Evolutionary conservation across 2,329 filamentous ascomycete genomes (phyloP).

Genomic region (Didymella glomerata): DNA sequence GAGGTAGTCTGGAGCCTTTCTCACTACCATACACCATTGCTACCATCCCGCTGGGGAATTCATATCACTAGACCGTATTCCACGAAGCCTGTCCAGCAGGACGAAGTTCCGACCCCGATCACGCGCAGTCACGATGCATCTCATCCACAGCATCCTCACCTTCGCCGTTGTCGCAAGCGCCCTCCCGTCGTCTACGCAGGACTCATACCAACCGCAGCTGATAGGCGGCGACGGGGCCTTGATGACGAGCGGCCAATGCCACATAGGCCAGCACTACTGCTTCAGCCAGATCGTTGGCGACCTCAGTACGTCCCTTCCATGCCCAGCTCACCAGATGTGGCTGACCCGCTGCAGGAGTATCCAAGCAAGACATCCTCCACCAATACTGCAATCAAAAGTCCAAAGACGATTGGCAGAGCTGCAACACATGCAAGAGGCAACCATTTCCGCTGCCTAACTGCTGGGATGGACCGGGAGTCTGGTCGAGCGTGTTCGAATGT

Average conservation of each 20-base stretch:
- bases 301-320: conserved; percentile 14
- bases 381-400: conserved; percentile 30
- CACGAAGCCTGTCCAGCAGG: not conserved
- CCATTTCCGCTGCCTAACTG: conserved; percentile 23
- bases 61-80: not conserved
- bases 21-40: not conserved
- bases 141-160: conserved; percentile 3
- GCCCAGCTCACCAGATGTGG: not conserved
- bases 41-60: not conserved
- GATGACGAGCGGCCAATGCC: conserved; percentile 10
- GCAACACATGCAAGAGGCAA: conserved; percentile 27
- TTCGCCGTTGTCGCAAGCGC: conserved; percentile 11
- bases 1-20: not conserved
- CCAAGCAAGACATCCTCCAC: conserved; percentile 28
- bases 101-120: not conserved
- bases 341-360: conserved; percentile 12
- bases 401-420: conserved; percentile 27
- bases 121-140: conserved; percentile 7
- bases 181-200: conserved; percentile 13
- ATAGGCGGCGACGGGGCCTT: not conserved
- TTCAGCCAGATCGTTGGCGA: conserved; percentile 23
- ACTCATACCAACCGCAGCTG: not conserved
- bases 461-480: conserved; percentile 23
- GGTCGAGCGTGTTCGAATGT: conserved; percentile 30
- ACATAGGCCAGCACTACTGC: conserved; percentile 25